Evolutionary conservation across 768 basidiomycete species (phyloP), one percentile per base, ranked within the genome.

Genomic region (Pulveroboletus ravenelii): DNA sequence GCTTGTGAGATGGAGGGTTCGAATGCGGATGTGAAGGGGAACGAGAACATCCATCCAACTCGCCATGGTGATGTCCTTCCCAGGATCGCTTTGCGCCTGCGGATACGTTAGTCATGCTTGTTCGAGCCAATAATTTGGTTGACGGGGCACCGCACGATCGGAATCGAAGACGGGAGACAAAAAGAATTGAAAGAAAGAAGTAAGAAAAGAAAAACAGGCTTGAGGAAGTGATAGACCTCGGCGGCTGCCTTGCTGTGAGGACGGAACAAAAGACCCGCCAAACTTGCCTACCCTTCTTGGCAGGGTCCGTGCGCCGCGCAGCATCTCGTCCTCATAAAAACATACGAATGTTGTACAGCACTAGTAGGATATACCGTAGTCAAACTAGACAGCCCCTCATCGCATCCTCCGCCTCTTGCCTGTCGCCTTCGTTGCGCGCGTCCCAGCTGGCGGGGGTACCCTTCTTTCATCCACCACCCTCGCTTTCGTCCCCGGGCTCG

Each of bases 81-180:
- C 81, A 81, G 56, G 83, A 72, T 70, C 87, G 85, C 84, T 89
- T 89, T 68, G 78, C 75, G 77, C 87, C 87, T 89, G 87, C 78
- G 76, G 83, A 74, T 66, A 81, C 70, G 80, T 90, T 87, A 89
- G 87, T 82, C 85, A 89, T 78, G 79, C 62, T 56, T 48, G 61
- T 45, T 65, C 59, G 57, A 50, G 56, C 40, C 48, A 53, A 55
- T 51, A 60, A 77, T 71, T 78, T 77, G 78, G 76, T 76, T 84
- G 85, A 85, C 83, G 75, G 78, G 74, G 78, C 78, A 84, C 85
- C 85, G 84, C 85, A 87, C 84, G 85, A 86, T 85, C 69, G 72
- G 35, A 52, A 52, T 53, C 55, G 42, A 43, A 41, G 39, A 50
- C 49, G 41, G 45, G 51, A 18, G n/a, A 51, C 48, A 27, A 43